phyloP scores from a whole-genome alignment of 805 yeast species.

The Zygoascus biomembranicola region DNA sequence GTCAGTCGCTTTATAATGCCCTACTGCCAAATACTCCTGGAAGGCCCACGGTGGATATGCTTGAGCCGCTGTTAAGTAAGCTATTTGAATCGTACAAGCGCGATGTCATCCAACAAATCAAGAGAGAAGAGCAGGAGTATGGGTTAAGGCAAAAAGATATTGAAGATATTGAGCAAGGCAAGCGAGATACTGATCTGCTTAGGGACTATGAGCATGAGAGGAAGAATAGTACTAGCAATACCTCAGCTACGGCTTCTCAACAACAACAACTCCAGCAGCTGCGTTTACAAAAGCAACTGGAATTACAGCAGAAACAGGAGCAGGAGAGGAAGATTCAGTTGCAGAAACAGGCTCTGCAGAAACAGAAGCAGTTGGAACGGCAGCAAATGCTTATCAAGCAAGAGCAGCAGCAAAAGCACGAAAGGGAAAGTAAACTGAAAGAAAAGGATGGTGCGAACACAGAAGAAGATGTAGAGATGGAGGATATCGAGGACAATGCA shows the following conservation, averaged over 20 bases:
- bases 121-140: slow-evolving; percentile 30
- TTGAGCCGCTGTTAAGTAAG: slow-evolving; percentile 16
- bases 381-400: slow-evolving; percentile 2
- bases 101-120: slow-evolving; percentile 18
- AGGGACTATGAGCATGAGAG: slow-evolving; percentile 7
- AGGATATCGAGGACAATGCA: neutral
- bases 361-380: slow-evolving; percentile 5
- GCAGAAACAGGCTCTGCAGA: slow-evolving; percentile 2
- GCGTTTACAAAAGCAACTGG: slow-evolving; percentile 17
- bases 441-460: neutral
- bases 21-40: slow-evolving; percentile 15
- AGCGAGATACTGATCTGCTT: slow-evolving; percentile 32
- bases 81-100: slow-evolving; percentile 19
- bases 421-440: neutral
- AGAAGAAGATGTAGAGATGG: slow-evolving; percentile 1
- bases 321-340: slow-evolving; percentile 8
- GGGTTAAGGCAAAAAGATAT: slow-evolving; percentile 32
- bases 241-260: neutral
- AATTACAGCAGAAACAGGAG: slow-evolving; percentile 15
- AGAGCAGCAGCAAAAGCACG: slow-evolving; percentile 2
- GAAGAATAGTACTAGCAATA: neutral
- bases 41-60: slow-evolving; percentile 14
- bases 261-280: slow-evolving; percentile 15
- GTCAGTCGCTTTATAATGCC: slow-evolving; percentile 18
- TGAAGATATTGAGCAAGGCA: slow-evolving; percentile 35